Conservation (phyloP, 352 stramenopile species). For the Phytophthora vignae region DNA sequence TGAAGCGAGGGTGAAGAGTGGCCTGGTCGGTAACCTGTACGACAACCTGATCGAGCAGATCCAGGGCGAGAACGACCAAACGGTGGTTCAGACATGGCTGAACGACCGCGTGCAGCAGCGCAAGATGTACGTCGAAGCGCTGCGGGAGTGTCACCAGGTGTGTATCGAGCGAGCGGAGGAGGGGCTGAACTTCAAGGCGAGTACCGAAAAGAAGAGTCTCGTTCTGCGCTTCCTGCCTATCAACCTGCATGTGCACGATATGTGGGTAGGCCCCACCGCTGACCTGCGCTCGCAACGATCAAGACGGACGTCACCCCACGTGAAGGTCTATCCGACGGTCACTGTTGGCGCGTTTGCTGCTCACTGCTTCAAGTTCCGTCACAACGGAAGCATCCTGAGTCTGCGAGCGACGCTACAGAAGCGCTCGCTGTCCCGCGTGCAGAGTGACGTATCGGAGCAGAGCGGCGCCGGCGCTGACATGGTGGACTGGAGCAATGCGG, state of each 20-base stretch:
- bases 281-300: slow-evolving; percentile 75
- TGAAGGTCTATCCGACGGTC: slow-evolving; percentile 75
- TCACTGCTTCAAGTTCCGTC: slow-evolving; percentile 87
- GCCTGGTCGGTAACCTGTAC: slow-evolving; percentile 67
- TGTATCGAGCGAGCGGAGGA: slow-evolving; percentile 74
- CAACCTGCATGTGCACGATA: slow-evolving; percentile 87
- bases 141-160: slow-evolving; percentile 75
- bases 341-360: slow-evolving; percentile 85
- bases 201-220: slow-evolving; percentile 85
- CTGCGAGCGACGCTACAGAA: slow-evolving; percentile 69
- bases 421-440: slow-evolving; percentile 54
- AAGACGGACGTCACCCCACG: slow-evolving; percentile 61
- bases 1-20: slow-evolving; percentile 72
- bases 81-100: slow-evolving; percentile 74
- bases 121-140: slow-evolving; percentile 69
- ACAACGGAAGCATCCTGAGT: slow-evolving; percentile 75
- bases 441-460: slow-evolving; percentile 55
- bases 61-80: slow-evolving; percentile 80
- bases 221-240: slow-evolving; percentile 80
- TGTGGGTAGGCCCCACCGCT: slow-evolving; percentile 79
- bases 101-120: slow-evolving; percentile 76
- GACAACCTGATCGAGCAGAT: slow-evolving; percentile 91
- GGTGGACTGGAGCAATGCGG: slow-evolving; percentile 67
- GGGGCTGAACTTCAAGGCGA: slow-evolving; percentile 83
- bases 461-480: slow-evolving; percentile 24